Evolutionary conservation across 345 rosid species (phyloP).

Genomic region (Barbarea vulgaris): DNA sequence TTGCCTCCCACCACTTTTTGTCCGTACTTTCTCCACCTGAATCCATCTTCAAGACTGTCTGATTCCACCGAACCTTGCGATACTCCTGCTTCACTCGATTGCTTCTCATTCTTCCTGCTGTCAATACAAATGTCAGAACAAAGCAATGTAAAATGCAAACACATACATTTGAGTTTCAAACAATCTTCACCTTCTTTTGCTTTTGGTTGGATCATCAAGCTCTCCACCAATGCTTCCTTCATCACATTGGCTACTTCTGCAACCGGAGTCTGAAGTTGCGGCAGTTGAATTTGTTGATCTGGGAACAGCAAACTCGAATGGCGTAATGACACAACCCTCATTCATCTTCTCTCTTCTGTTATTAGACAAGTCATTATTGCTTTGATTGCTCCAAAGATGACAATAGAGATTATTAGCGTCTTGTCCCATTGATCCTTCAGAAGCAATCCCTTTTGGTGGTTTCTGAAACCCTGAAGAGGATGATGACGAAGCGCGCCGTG

Average conservation of each 20-base stretch:
- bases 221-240: slow-evolving; percentile 62
- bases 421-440: slow-evolving; percentile 50
- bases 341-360: slow-evolving; percentile 40
- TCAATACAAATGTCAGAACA: neutral
- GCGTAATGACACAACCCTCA: slow-evolving; percentile 42
- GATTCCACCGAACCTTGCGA: slow-evolving; percentile 64
- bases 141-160: neutral
- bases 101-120: slow-evolving; percentile 63
- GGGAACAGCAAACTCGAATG: slow-evolving; percentile 36
- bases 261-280: slow-evolving; percentile 63
- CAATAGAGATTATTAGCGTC: slow-evolving; percentile 31
- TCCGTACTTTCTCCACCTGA: slow-evolving; percentile 98
- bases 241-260: slow-evolving; percentile 65
- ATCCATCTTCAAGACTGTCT: slow-evolving; percentile 85
- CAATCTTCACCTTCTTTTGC: slow-evolving; percentile 68
- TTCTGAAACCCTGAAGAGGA: slow-evolving; percentile 43
- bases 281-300: slow-evolving; percentile 40
- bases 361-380: slow-evolving; percentile 52
- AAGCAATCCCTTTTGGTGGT: slow-evolving; percentile 47
- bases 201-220: slow-evolving; percentile 57
- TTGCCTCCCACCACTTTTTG: slow-evolving; percentile 97
- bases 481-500: slow-evolving; percentile 47
- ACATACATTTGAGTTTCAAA: neutral
- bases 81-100: slow-evolving; percentile 53
- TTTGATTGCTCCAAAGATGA: slow-evolving; percentile 47